Percentiles rank a stretch among this genome's conserved stretches.
These are phyloP conservation scores for Amanita rubescens DNA, from an alignment of 768 basidiomycete genomes.

Conservation along the genomic window DNA sequence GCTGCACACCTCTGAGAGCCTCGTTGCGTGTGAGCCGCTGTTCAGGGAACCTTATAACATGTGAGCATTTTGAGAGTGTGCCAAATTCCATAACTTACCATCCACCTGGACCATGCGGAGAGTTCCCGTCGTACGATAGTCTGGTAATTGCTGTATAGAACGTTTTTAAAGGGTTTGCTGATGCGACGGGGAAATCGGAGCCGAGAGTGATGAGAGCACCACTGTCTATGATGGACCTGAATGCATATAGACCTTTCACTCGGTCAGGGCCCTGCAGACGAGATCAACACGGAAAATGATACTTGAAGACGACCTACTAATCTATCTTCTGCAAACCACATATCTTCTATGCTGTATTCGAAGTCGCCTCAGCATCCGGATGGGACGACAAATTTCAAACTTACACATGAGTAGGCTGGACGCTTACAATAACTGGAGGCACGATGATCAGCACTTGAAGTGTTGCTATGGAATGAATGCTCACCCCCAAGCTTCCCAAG, in stretches of 20 bases:
- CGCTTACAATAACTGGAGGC: conserved; percentile 73
- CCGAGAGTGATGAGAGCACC: conserved; percentile 71
- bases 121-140: conserved; percentile 56
- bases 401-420: conserved; percentile 86
- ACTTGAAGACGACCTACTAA: conserved; percentile 39
- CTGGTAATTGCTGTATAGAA: conserved; percentile 89
- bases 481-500: conserved; percentile 75
- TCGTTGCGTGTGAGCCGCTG: conserved; percentile 70
- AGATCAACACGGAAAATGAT: conserved; percentile 3
- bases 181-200: conserved; percentile 88
- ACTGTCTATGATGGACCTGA: conserved; percentile 61
- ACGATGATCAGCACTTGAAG: background rate
- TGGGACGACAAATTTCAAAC: conserved; percentile 19
- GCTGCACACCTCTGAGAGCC: conserved; percentile 55
- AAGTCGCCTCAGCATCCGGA: background rate
- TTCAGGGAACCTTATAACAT: conserved; percentile 62
- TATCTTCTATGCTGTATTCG: conserved; percentile 59
- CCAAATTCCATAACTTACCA: conserved; percentile 48
- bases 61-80: background rate
- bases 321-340: conserved; percentile 85
- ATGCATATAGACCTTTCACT: conserved; percentile 82
- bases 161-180: conserved; percentile 73
- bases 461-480: conserved; percentile 12
- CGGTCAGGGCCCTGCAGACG: conserved; percentile 65
- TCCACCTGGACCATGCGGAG: conserved; percentile 77